Evolutionary conservation across 345 rosid genomes (phyloP), one percentile per base, ranked within the genome.

Genomic region (Citrus maxima): DNA sequence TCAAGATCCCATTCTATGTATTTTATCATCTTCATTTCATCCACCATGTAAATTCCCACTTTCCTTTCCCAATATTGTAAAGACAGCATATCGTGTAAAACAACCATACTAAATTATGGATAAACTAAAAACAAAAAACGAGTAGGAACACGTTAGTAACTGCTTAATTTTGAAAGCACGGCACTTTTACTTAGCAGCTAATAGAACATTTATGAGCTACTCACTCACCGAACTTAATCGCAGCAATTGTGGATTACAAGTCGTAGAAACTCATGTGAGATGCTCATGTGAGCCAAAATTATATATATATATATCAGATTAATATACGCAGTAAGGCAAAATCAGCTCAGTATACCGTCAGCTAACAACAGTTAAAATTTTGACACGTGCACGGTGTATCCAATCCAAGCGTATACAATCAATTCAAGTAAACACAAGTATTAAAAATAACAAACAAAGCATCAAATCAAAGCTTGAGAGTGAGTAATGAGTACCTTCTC

Each of bases 401-500:
- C 55, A 69, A 42, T n/a, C 22, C 72, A 7, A 69, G n/a, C 56
- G 46, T 12, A 38, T 14, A 51, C 60, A 46, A 13, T 46, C 51
- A 46, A 58, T 65, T 73, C 21, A n/a, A 35, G 25, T 59, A 32
- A 58, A 34, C 66, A 35, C 66, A 18, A 58, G 21, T n/a, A 56
- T 35, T 21, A 66, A 35, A n/a, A 8, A 34, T 19, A 46, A 46
- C 51, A 42, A 42, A 66, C 37, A 34, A 35, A 2, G 66, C 32
- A 35, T 38, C 16, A 74, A 9, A 74, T 56, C 38, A 34, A 58
- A 12, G 9, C 32, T 16, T 5, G 0, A 35, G 54, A 21, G 51
- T 46, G 51, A 46, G 51, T 13, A 46, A 46, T 46, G 18, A 12
- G 59, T 51, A 91, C 98, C 95, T 93, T 96, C 84, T 93, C 99